These are phyloP conservation scores for Cryptococcus hybrid DNA, from an alignment of 1,284 basidiomycete species.

Conservation along the genomic window DNA sequence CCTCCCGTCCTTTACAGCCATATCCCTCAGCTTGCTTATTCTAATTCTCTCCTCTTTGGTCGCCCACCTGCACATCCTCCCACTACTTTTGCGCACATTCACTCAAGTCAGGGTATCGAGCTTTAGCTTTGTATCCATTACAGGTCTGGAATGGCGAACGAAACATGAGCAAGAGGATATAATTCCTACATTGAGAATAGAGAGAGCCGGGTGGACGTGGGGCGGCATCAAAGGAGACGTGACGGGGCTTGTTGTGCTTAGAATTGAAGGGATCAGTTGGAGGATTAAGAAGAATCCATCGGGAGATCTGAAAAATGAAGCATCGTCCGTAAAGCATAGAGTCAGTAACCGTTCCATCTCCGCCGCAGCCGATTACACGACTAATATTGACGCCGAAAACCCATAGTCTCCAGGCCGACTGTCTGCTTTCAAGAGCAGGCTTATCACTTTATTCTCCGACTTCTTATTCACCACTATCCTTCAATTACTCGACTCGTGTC, in stretches of 20 bases:
- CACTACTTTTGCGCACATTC: constrained; percentile 20
- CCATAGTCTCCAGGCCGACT: constrained; percentile 2
- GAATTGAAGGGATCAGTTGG: constrained; percentile 32
- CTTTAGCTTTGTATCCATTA: constrained; percentile 20
- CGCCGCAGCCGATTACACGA: neutral
- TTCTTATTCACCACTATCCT: constrained; percentile 39
- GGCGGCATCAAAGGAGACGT: constrained; percentile 25
- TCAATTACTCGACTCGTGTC: constrained; percentile 34
- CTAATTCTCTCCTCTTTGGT: constrained; percentile 8
- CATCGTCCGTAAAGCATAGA: neutral
- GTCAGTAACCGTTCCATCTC: neutral
- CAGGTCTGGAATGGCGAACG: constrained; percentile 42
- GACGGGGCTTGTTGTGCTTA: constrained; percentile 31
- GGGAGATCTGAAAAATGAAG: constrained; percentile 5
- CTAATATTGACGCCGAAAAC: neutral
- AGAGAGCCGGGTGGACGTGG: constrained; percentile 34
- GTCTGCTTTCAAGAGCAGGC: constrained; percentile 8
- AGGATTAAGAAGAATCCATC: constrained; percentile 11
- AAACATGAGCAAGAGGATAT: constrained; percentile 8
- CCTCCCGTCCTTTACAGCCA: neutral
- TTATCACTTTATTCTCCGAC: constrained; percentile 15
- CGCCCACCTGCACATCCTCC: constrained; percentile 12
- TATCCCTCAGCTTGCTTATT: constrained; percentile 2
- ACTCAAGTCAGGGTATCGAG: constrained; percentile 22
- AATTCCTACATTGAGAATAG: constrained; percentile 31